Base-by-base conservation (phyloP, 805 yeast species). In the Saccharomycopsis synnaedendra region DNA sequence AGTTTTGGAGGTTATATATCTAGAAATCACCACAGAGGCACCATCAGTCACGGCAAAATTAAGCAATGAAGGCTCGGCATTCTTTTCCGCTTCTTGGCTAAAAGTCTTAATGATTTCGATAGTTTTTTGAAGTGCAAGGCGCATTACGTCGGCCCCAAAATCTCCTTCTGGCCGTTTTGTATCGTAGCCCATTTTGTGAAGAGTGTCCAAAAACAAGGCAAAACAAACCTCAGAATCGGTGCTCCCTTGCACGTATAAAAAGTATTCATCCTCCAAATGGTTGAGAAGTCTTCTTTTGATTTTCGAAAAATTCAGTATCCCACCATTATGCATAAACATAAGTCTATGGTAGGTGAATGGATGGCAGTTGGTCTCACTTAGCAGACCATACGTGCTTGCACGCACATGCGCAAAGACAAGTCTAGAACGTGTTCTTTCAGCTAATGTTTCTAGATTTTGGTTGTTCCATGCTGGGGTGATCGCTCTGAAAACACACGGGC, bases 391-490 rank as follows among this genome's bases (percentile, higher is more conserved):
- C 0, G 98, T 93, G 0, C 95, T 85, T 0, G 98, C 97, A 52
- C 98, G 65, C 1, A 93, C 97, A 63, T 93, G 98, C 3, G 95
- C 98, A 68, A 93, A 93, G 2, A 90, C 86, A 44, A 89, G 66
- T 45, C 73, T 71, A 1, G 95, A 82, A 60, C 84, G 79, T 3
- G 98, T 93, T 68, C 90, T 87, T 58, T 80, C 86, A 0, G 96
- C 85, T 32, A 93, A 67, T 36, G 88, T 77, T 50, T 86, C 90
- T 48, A 93, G 67, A 59, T 93, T 93, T 58, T 85, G 78, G 63
- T 93, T 93, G 66, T 93, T 93, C 98, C 98, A 93, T 0, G 96
- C 95, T 0, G 98, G 98, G 0, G 98, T 93, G 43, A 89, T 93
- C 8, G 97, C 97, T 56, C 87, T 81, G 68, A 85, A 93, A 3